These are phyloP conservation scores for Colletotrichum sp. DNA, from an alignment of 2,329 filamentous ascomycete genomes.

Conservation along the genomic window DNA sequence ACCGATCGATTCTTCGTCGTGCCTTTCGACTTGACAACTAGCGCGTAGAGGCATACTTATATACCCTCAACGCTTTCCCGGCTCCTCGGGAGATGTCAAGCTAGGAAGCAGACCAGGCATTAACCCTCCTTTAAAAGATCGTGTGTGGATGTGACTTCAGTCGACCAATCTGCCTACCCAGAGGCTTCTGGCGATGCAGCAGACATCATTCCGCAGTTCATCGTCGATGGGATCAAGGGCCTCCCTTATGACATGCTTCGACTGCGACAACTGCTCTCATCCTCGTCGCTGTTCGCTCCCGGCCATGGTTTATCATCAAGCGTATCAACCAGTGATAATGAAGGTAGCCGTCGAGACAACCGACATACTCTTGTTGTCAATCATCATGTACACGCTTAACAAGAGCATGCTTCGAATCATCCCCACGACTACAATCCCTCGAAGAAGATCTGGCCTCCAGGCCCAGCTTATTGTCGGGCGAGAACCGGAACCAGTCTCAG, in stretches of 20 bases:
- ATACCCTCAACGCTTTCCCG: neutral
- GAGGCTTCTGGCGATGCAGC: neutral
- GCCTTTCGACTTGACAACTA: neutral
- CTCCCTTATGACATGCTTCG: accelerated
- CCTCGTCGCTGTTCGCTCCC: neutral
- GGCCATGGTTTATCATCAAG: neutral
- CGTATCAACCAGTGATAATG: neutral
- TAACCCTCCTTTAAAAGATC: neutral
- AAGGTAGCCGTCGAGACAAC: neutral
- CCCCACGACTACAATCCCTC: neutral
- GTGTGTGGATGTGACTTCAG: too few species aligned
- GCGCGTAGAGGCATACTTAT: neutral
- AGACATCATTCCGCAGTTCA: neutral
- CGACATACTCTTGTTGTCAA: neutral
- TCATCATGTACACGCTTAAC: neutral
- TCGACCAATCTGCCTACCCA: neutral
- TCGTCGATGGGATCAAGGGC: neutral
- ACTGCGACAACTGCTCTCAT: neutral
- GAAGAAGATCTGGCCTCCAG: neutral
- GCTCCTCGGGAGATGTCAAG: neutral
- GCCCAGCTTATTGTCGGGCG: neutral
- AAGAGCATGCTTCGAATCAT: neutral
- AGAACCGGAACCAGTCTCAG: neutral
- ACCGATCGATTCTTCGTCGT: too few species aligned
- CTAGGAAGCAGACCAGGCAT: neutral